Evolutionary conservation across 2,329 filamentous ascomycete genomes (phyloP).

Genomic region (Lasiodiplodia gonubiensis): DNA sequence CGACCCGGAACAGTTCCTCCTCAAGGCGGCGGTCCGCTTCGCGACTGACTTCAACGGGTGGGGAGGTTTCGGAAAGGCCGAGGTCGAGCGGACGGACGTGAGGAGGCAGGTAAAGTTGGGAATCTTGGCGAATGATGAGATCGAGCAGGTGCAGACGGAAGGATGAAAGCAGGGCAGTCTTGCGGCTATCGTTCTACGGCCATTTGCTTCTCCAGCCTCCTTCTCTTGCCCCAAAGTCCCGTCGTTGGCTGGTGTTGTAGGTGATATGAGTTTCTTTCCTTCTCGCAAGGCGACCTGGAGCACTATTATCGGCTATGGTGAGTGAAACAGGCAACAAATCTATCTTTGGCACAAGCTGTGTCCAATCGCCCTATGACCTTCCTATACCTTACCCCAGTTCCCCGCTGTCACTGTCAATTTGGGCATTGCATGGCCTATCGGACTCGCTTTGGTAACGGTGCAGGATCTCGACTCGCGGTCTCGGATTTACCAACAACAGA

Average conservation of each 20-base stretch:
- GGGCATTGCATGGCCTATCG: not conserved
- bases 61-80: constrained; percentile 54
- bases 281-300: no score
- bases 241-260: no score
- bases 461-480: not conserved
- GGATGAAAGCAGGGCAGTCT: not conserved
- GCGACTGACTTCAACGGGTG: constrained; percentile 76
- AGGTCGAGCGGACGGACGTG: constrained; percentile 14
- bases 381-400: not conserved
- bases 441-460: not conserved
- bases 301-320: no score
- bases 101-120: constrained; percentile 2
- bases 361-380: not conserved
- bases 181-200: no score
- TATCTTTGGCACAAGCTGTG: not conserved
- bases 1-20: constrained; percentile 68
- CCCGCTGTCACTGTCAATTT: not conserved
- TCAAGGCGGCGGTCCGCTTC: constrained; percentile 73
- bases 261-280: no score
- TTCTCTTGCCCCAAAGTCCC: not conserved
- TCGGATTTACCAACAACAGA: not conserved
- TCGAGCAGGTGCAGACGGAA: not conserved
- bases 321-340: not conserved
- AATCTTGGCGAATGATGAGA: not conserved
- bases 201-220: not conserved